phyloP scores from a whole-genome alignment of 306 rosid genomes.

The Fragaria vesca region DNA sequence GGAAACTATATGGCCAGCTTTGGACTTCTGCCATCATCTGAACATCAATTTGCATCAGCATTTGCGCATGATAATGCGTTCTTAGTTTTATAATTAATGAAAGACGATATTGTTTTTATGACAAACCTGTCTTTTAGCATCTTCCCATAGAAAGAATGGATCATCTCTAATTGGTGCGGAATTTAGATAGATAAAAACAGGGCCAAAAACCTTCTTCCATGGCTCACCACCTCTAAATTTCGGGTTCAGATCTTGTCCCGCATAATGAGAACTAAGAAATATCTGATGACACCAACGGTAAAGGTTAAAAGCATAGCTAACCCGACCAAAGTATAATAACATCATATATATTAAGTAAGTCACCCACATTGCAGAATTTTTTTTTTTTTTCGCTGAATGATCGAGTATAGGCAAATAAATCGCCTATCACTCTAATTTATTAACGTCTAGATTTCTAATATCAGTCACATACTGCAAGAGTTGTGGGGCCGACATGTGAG shows the following conservation, averaged over 20 bases:
- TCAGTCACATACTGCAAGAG: slow-evolving; percentile 68
- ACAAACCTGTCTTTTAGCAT: slow-evolving; percentile 49
- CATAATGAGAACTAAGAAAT: slow-evolving; percentile 53
- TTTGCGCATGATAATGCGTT: slow-evolving; percentile 24
- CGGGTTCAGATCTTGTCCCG: slow-evolving; percentile 48
- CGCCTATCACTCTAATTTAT: no score
- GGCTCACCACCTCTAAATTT: slow-evolving; percentile 48
- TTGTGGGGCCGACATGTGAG: slow-evolving; percentile 93
- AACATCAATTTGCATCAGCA: slow-evolving; percentile 33
- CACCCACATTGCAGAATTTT: slow-evolving; percentile 2
- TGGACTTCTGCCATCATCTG: slow-evolving; percentile 56
- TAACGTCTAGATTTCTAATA: neutral
- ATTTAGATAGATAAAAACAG: slow-evolving; percentile 48
- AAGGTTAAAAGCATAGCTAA: slow-evolving; percentile 20
- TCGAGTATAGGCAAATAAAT: no score
- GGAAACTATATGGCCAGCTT: slow-evolving; percentile 53
- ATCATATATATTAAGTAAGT: neutral
- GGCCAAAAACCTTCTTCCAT: slow-evolving; percentile 59
- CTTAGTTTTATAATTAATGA: slow-evolving; percentile 14
- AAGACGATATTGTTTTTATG: neutral
- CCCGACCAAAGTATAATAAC: slow-evolving; percentile 2
- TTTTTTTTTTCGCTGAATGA: no score
- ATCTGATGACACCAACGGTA: slow-evolving; percentile 47
- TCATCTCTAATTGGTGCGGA: slow-evolving; percentile 33
- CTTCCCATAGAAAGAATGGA: slow-evolving; percentile 51